These are phyloP conservation scores for Sonneratia alba DNA, from an alignment of 345 rosid genomes.

Conservation along the genomic window DNA sequence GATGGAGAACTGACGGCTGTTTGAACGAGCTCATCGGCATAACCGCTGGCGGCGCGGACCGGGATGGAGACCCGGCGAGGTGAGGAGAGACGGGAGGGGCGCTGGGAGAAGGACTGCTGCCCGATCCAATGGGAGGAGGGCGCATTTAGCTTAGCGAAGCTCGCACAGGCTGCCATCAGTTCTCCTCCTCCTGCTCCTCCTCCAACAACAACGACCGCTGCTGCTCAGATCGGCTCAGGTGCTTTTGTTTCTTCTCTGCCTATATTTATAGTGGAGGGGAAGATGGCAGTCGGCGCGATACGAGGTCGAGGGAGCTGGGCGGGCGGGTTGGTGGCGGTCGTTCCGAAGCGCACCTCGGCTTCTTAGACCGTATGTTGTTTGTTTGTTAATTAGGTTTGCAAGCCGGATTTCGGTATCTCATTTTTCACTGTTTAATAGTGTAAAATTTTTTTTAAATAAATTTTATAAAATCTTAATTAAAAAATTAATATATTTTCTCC, in stretches of 20 bases:
- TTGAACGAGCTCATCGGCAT: slow-evolving; percentile 80
- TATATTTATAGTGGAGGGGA: not conserved
- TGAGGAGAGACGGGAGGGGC: slow-evolving; percentile 20
- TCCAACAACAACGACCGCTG: slow-evolving; percentile 2
- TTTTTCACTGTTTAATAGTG: too few species aligned
- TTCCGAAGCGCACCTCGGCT: too few species aligned
- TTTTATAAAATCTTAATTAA: too few species aligned
- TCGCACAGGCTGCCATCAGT: slow-evolving; percentile 74
- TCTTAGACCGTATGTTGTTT: too few species aligned
- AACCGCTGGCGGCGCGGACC: slow-evolving; percentile 74
- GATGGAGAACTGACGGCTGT: slow-evolving; percentile 60
- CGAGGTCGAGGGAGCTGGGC: too few species aligned
- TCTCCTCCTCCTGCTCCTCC: not conserved
- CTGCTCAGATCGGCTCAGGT: not conserved
- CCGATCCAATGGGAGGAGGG: slow-evolving; percentile 69
- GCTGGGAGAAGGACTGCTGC: slow-evolving; percentile 41
- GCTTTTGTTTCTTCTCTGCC: not conserved
- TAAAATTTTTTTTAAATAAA: too few species aligned
- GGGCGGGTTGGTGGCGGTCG: too few species aligned
- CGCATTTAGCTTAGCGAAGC: slow-evolving; percentile 54
- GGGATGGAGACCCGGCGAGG: slow-evolving; percentile 56
- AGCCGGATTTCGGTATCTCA: too few species aligned
- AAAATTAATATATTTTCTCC: too few species aligned
- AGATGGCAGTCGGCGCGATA: not conserved
- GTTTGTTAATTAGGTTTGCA: too few species aligned